These are phyloP conservation scores for Trypanosoma melophagium DNA, from an alignment of 208 protist species.

Conservation along the genomic window DNA sequence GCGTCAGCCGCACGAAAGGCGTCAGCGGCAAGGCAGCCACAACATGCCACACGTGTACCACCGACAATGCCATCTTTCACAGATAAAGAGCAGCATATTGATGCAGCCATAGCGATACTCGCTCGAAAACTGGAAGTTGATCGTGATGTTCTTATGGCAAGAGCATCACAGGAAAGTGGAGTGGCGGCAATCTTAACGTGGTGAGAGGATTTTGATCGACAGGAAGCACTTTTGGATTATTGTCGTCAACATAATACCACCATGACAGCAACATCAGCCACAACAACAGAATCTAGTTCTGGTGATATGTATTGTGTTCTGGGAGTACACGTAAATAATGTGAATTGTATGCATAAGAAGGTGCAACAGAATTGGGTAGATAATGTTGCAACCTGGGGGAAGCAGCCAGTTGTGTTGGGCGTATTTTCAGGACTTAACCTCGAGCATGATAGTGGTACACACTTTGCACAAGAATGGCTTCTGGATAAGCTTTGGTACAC, in stretches of 20 bases:
- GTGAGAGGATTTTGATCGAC: constrained; percentile 71
- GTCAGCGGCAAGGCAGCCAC: constrained; percentile 2
- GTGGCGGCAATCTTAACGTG: constrained; percentile 60
- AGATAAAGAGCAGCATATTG: constrained; percentile 27
- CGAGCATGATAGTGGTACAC: constrained; percentile 55
- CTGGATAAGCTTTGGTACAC: constrained; percentile 47
- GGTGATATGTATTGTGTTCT: constrained; percentile 56
- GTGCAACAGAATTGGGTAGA: constrained; percentile 71
- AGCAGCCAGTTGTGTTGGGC: constrained; percentile 55
- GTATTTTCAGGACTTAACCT: constrained; percentile 73
- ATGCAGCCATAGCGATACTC: constrained; percentile 61
- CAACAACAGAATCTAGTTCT: background rate
- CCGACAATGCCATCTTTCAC: constrained; percentile 3
- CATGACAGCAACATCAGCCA: constrained; percentile 4
- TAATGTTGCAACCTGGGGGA: constrained; percentile 37
- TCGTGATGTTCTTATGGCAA: constrained; percentile 42
- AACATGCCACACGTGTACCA: constrained; percentile 3
- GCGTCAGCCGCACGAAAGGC: constrained; percentile 44
- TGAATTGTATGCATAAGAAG: constrained; percentile 69
- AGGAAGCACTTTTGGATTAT: constrained; percentile 53
- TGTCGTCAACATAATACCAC: constrained; percentile 69
- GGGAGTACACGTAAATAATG: constrained; percentile 82
- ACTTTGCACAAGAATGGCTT: constrained; percentile 77
- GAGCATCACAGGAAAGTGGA: constrained; percentile 48
- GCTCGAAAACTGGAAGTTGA: constrained; percentile 66